Evolutionary conservation across 2,329 filamentous ascomycete species (phyloP).

Genomic region (Cryphonectria naterciae): DNA sequence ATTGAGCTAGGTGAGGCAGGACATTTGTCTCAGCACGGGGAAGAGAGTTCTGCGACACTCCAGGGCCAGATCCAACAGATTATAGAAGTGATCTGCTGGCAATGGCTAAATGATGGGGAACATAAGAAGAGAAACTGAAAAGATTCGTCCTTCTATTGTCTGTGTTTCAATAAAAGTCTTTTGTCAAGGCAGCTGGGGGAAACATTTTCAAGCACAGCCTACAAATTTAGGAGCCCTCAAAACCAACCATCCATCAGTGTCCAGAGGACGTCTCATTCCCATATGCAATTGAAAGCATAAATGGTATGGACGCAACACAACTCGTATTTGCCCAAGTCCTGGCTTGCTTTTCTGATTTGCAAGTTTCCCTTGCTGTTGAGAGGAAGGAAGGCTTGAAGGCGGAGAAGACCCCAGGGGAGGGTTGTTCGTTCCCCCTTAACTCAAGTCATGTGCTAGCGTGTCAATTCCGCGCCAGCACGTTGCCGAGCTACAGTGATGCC

Average conservation of each 20-base stretch:
- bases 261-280: background rate
- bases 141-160: background rate
- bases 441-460: slow-evolving; percentile 18
- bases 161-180: background rate
- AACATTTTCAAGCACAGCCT: background rate
- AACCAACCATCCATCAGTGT: background rate
- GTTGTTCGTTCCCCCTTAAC: background rate
- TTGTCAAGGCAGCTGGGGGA: background rate
- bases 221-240: background rate
- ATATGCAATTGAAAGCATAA: background rate
- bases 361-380: background rate
- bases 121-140: background rate
- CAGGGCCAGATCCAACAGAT: background rate
- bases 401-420: background rate
- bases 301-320: background rate
- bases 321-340: background rate
- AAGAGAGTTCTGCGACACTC: background rate
- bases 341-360: background rate
- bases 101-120: background rate
- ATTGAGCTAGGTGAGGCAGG: no score
- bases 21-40: background rate
- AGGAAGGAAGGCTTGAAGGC: background rate
- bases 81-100: background rate
- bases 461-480: slow-evolving; percentile 11
- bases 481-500: slow-evolving; percentile 12